Evolutionary conservation across 1,284 basidiomycete genomes (phyloP).

Genomic region (Leucoagaricus sp.): DNA sequence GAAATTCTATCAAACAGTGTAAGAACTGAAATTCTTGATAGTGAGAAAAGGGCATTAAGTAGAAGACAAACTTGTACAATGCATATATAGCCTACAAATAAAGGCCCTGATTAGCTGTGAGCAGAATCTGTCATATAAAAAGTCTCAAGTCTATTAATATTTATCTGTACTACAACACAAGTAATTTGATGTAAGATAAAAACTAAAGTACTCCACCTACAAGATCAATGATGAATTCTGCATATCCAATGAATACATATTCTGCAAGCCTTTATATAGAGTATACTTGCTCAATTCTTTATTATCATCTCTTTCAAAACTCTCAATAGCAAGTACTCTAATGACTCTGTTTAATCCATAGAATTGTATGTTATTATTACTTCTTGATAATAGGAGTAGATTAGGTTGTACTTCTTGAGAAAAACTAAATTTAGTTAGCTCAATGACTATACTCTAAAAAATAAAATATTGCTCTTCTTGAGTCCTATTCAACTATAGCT

Average conservation of each 20-base stretch:
- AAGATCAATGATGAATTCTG: slow-evolving; percentile 53
- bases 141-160: no score
- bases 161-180: no score
- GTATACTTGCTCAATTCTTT: slow-evolving; percentile 29
- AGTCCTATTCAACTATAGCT: slow-evolving; percentile 2
- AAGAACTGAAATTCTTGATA: slow-evolving; percentile 50
- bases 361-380: slow-evolving; percentile 52
- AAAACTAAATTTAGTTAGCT: slow-evolving; percentile 46
- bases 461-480: neutral
- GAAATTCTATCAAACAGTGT: slow-evolving; percentile 49
- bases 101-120: neutral
- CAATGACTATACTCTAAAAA: slow-evolving; percentile 21
- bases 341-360: slow-evolving; percentile 50
- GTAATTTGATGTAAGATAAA: no score
- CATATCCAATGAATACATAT: slow-evolving; percentile 45
- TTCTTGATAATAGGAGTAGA: slow-evolving; percentile 39
- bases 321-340: slow-evolving; percentile 58
- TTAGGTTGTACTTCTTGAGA: slow-evolving; percentile 45
- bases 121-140: neutral
- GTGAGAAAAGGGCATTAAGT: neutral
- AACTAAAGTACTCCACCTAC: slow-evolving; percentile 31
- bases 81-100: slow-evolving; percentile 50
- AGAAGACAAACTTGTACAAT: slow-evolving; percentile 48
- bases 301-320: slow-evolving; percentile 34
- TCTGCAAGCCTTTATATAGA: slow-evolving; percentile 45